Evolutionary conservation across 2,329 filamentous ascomycete species (phyloP).

Genomic region (Alternaria gaisen): DNA sequence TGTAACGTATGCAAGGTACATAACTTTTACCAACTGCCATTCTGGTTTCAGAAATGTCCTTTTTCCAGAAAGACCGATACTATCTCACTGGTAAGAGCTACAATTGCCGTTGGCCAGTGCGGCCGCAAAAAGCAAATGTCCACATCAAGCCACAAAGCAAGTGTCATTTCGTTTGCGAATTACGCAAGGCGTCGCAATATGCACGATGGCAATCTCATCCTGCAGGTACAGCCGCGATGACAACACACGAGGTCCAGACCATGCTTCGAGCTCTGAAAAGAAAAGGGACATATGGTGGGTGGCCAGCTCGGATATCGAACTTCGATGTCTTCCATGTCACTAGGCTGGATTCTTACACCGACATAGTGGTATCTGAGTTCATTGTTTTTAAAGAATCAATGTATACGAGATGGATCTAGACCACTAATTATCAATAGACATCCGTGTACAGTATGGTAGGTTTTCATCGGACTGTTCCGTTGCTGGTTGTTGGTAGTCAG

Average conservation of each 20-base stretch:
- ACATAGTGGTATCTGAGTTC: background rate
- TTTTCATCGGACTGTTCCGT: background rate
- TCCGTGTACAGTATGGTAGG: background rate
- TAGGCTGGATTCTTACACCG: background rate
- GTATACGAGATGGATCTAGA: background rate
- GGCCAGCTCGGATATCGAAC: background rate
- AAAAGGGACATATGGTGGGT: background rate
- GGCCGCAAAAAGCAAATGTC: background rate
- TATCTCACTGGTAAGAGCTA: background rate
- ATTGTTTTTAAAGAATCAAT: background rate
- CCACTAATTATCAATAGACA: background rate
- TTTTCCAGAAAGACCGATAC: background rate
- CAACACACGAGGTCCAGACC: background rate
- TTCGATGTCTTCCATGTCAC: background rate
- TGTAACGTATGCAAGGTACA: background rate
- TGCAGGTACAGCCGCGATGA: constrained; percentile 3
- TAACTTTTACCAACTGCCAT: background rate
- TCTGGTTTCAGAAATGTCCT: background rate
- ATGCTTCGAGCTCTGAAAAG: background rate
- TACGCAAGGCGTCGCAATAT: background rate
- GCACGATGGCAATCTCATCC: constrained; percentile 3
- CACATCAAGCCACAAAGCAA: background rate
- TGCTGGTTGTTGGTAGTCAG: background rate
- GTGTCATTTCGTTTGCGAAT: background rate
- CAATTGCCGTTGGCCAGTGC: background rate